phyloP scores from a whole-genome alignment of 2,329 filamentous ascomycete species.

The Ascochyta lentis region DNA sequence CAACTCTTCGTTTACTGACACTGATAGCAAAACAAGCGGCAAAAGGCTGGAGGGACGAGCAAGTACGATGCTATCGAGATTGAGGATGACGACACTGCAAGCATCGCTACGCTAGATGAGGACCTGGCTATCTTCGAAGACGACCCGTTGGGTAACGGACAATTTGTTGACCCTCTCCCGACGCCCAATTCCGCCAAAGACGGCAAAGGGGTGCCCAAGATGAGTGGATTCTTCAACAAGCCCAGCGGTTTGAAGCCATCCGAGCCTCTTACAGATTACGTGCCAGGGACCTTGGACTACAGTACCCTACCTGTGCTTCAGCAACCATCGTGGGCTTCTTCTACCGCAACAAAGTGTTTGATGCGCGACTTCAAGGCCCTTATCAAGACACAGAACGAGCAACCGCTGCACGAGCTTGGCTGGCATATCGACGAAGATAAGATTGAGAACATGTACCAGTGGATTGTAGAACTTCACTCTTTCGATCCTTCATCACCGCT shows the following conservation, averaged over 20 bases:
- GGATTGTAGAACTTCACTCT: slow-evolving; percentile 88
- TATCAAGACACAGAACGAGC: slow-evolving; percentile 67
- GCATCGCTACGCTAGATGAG: slow-evolving; percentile 58
- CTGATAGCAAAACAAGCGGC: slow-evolving; percentile 32
- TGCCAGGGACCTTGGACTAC: slow-evolving; percentile 70
- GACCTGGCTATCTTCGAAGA: slow-evolving; percentile 54
- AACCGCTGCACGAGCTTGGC: slow-evolving; percentile 71
- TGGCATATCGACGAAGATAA: slow-evolving; percentile 79
- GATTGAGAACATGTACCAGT: slow-evolving; percentile 81
- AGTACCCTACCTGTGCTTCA: slow-evolving; percentile 68
- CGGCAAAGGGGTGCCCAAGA: slow-evolving; percentile 37
- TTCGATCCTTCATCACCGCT: slow-evolving; percentile 75
- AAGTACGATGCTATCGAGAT: slow-evolving; percentile 49
- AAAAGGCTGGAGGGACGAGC: slow-evolving; percentile 37
- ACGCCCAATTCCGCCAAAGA: slow-evolving; percentile 36
- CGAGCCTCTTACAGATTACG: slow-evolving; percentile 64
- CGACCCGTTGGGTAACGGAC: slow-evolving; percentile 8
- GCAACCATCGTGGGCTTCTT: slow-evolving; percentile 69
- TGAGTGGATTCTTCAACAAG: slow-evolving; percentile 32
- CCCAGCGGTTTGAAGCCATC: slow-evolving; percentile 28
- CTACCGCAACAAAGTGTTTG: slow-evolving; percentile 66
- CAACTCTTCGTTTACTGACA: slow-evolving; percentile 12
- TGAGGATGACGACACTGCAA: slow-evolving; percentile 51
- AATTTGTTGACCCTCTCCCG: slow-evolving; percentile 24
- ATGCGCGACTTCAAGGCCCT: slow-evolving; percentile 70